Conservation (phyloP, 805 yeast species). For the Isabelozyma pseudorhagii region DNA sequence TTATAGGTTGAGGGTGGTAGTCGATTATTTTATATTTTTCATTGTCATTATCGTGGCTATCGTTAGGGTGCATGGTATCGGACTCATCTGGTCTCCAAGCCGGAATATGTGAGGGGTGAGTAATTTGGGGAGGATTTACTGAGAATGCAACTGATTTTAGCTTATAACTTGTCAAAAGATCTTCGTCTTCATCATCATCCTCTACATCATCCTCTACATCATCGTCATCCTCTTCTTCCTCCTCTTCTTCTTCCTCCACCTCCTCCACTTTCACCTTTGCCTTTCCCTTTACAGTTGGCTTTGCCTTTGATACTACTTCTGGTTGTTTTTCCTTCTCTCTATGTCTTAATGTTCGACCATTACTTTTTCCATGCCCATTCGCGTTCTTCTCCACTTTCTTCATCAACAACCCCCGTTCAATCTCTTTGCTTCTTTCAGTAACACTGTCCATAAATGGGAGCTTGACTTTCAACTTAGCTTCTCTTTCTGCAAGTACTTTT, state of each 20-base stretch:
- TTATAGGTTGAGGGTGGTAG: constrained; percentile 25
- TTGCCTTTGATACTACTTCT: not conserved
- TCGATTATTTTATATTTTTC: constrained; percentile 18
- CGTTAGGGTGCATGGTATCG: not conserved
- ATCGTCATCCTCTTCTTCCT: constrained; percentile 2
- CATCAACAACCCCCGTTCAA: constrained; percentile 9
- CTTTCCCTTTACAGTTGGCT: not conserved
- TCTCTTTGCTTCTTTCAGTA: constrained; percentile 15
- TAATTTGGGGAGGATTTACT: constrained; percentile 33
- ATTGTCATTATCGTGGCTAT: not conserved
- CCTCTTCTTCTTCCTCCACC: not conserved
- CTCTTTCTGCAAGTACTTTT: constrained; percentile 33
- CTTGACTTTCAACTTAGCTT: constrained; percentile 23
- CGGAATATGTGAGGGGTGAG: constrained; percentile 46
- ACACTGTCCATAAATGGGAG: constrained; percentile 36
- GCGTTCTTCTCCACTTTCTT: not conserved
- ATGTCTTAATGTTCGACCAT: not conserved
- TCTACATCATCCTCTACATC: constrained; percentile 6
- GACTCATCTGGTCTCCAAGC: constrained; percentile 32
- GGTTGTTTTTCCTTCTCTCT: not conserved
- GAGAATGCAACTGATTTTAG: constrained; percentile 27
- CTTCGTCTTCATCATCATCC: constrained; percentile 8
- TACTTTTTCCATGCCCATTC: not conserved
- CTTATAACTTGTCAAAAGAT: constrained; percentile 16
- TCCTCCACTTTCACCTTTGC: not conserved